A percentile compares a stretch with the other conserved stretches of the same genome.
Conservation (phyloP, 306 rosid genomes). For the Malus fusca region DNA sequence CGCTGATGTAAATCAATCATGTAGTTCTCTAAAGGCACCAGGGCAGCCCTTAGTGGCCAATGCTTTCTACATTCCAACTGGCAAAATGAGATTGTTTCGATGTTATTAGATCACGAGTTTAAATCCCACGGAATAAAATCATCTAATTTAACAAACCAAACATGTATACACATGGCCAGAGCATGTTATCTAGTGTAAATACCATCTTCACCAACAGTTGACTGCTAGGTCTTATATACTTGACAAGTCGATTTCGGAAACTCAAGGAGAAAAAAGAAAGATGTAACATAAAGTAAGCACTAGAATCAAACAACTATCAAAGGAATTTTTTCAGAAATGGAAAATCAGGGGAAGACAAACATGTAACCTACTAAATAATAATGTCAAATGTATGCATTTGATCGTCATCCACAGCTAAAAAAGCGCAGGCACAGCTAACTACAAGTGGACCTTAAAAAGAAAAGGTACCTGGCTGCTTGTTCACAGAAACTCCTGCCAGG, state of each 20-base stretch:
- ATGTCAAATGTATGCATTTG: neutral
- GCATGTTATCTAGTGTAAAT: neutral
- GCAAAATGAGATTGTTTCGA: neutral
- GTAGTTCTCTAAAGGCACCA: neutral
- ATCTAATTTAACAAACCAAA: neutral
- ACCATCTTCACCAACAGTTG: neutral
- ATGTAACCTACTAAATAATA: neutral
- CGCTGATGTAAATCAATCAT: neutral
- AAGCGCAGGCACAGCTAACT: neutral
- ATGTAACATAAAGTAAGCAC: neutral
- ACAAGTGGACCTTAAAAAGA: slow-evolving; percentile 3
- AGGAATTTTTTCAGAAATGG: neutral
- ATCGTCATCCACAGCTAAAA: neutral
- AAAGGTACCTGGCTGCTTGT: slow-evolving; percentile 70
- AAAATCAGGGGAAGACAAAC: neutral
- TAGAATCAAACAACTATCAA: neutral
- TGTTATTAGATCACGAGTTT: neutral
- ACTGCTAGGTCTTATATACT: neutral
- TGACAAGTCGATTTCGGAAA: neutral
- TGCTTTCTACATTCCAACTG: neutral
- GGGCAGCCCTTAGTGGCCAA: neutral
- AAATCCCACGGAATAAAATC: neutral
- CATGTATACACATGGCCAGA: neutral
- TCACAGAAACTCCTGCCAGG: slow-evolving; percentile 68
- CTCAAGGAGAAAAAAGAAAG: neutral